Evolutionary conservation across 2,329 filamentous ascomycete species (phyloP), one percentile per base, ranked within the genome.

Genomic region (Penicillium psychrosexuale): DNA sequence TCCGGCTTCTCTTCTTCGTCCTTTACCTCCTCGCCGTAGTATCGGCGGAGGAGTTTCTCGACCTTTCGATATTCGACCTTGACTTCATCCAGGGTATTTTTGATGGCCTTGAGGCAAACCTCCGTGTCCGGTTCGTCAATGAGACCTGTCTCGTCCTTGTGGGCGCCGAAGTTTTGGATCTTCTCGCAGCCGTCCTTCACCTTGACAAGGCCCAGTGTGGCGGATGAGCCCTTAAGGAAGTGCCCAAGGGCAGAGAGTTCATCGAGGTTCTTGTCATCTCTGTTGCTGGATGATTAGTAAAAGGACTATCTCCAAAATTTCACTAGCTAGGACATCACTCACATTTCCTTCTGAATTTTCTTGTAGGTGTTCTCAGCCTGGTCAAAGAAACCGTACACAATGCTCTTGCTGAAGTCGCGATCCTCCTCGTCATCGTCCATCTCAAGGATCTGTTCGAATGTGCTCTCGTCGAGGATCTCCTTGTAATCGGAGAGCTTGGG

Each of bases 221-320:
- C 93, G 8, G 93, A 97, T 7, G 93, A 97, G 57, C 94, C 94
- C 77, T 99, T 99, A 64, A 99, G 82, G 78, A 96, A 99, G 77
- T 99, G 94, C 39, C 94, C 94, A 31, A 96, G 85, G 50, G 84
- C 82, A 33, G 91, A 96, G 36, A 97, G 84, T 62, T 85, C 79
- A n/a, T 77, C 74, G 54, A 97, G 84, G 56, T 96, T 80, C 67
- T 83, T 81, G 2, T 82, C 72, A 62, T 84, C 74, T 61, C 91
- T 96, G 50, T 49, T 49, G 27, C 11, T 28, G 15, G 7, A n/a
- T 11, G 13, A 30, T 59, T 39, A 56, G 55, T 12, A 28, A 36
- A 31, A 30, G 12, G 13, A 15, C 5, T 11, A 43, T 40, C 30
- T n/a, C 6, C 22, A n/a, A 3, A 33, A 24, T 17, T 27, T 2